phyloP scores from a whole-genome alignment of 2,329 filamentous ascomycete genomes.

The Lecanoromycetidae sp. region DNA sequence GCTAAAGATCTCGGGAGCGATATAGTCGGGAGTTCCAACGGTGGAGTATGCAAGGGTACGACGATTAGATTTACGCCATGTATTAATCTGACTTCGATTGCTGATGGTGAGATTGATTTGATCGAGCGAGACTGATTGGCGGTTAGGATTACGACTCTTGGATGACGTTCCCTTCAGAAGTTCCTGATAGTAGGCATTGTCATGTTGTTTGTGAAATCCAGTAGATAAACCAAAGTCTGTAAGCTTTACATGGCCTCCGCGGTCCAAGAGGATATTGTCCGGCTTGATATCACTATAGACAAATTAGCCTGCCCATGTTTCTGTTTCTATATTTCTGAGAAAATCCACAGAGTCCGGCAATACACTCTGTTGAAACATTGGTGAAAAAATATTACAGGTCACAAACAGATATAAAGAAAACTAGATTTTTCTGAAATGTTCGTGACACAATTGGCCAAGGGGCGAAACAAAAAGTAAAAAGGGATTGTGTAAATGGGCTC shows the following conservation, averaged over 20 bases:
- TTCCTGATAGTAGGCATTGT: constrained; percentile 97
- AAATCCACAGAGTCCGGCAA: no score
- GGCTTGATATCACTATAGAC: constrained; percentile 82
- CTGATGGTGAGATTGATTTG: constrained; percentile 97
- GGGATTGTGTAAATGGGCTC: no score
- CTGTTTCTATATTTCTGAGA: no score
- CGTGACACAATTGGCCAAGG: no score
- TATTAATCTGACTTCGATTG: constrained; percentile 87
- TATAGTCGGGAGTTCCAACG: constrained; percentile 95
- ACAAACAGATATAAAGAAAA: no score
- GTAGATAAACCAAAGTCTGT: constrained; percentile 97
- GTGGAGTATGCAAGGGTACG: constrained; percentile 96
- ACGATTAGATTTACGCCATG: constrained; percentile 81
- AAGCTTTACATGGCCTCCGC: constrained; percentile 92
- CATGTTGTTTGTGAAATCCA: constrained; percentile 93
- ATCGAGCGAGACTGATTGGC: constrained; percentile 89
- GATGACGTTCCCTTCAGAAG: constrained; percentile 69
- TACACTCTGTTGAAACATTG: no score
- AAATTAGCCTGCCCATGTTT: constrained; percentile 3
- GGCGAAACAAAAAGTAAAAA: no score
- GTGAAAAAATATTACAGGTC: no score
- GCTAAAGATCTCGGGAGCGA: constrained; percentile 95
- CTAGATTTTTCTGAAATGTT: no score
- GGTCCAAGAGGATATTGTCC: constrained; percentile 92
- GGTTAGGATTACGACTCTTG: constrained; percentile 57